Percentiles rank a stretch among this genome's conserved stretches.
Evolutionary conservation across 768 basidiomycete genomes (phyloP).

Genomic region (Clitopilus hobsonii): DNA sequence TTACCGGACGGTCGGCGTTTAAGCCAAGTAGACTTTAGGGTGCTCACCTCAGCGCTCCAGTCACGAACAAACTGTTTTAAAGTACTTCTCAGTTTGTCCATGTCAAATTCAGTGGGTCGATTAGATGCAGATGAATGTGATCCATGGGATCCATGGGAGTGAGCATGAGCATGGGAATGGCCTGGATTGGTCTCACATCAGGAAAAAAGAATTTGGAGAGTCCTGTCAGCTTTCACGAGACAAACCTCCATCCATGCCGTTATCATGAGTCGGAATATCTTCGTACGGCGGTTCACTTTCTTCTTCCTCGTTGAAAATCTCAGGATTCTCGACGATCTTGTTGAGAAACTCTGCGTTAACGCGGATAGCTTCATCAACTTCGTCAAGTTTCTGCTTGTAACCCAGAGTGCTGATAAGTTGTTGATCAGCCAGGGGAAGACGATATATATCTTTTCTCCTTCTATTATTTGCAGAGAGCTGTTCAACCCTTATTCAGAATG

Average conservation of each 20-base stretch:
- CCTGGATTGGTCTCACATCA: not conserved
- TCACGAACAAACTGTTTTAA: slow-evolving; percentile 91
- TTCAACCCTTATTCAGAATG: slow-evolving; percentile 6
- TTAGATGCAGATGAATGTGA: slow-evolving; percentile 20
- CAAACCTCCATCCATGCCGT: slow-evolving; percentile 6
- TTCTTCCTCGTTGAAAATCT: slow-evolving; percentile 67
- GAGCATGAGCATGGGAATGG: slow-evolving; percentile 13
- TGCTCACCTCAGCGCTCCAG: slow-evolving; percentile 79
- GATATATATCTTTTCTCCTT: slow-evolving; percentile 74
- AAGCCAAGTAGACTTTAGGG: too few relatives aligned
- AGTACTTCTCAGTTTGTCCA: slow-evolving; percentile 90
- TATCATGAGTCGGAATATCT: slow-evolving; percentile 7
- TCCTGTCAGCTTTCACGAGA: not conserved
- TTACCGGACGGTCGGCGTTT: too few relatives aligned
- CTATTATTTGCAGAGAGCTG: slow-evolving; percentile 54
- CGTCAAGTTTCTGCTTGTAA: slow-evolving; percentile 74
- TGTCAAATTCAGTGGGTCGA: slow-evolving; percentile 65
- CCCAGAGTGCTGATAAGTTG: slow-evolving; percentile 63
- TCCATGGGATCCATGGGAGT: slow-evolving; percentile 19
- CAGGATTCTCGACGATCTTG: slow-evolving; percentile 70
- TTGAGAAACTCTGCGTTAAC: slow-evolving; percentile 77
- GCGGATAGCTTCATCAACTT: slow-evolving; percentile 76
- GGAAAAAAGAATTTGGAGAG: not conserved
- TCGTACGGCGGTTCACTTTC: slow-evolving; percentile 23
- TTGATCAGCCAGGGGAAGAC: slow-evolving; percentile 65